These are phyloP conservation scores for Puccinellia tenuiflora DNA, from an alignment of 176 grass and related monocot genomes.

Conservation along the genomic window DNA sequence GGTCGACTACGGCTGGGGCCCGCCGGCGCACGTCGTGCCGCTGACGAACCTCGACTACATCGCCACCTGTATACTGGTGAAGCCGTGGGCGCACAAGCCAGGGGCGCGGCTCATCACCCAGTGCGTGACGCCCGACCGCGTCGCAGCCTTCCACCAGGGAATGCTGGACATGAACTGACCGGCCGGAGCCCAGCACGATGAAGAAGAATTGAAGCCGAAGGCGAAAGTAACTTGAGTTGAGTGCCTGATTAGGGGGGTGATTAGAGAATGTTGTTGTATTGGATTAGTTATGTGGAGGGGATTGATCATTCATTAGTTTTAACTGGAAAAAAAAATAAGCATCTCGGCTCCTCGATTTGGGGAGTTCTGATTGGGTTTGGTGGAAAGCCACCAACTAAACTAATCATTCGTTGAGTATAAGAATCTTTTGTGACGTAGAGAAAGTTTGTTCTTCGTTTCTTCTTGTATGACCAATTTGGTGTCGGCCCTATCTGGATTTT, in stretches of 20 bases:
- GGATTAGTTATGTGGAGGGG: neutral
- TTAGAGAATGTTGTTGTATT: neutral
- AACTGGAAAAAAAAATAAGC: neutral
- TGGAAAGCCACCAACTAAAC: neutral
- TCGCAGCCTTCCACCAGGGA: slow-evolving; percentile 63
- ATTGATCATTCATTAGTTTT: neutral
- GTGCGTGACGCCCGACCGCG: slow-evolving; percentile 65
- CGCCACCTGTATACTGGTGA: slow-evolving; percentile 82
- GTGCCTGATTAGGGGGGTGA: neutral
- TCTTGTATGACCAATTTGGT: too few relatives aligned
- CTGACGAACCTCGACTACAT: slow-evolving; percentile 88
- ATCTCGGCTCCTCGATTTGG: neutral
- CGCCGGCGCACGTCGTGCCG: slow-evolving; percentile 73
- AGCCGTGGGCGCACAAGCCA: slow-evolving; percentile 63
- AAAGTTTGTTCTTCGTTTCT: too few relatives aligned
- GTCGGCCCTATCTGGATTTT: too few relatives aligned
- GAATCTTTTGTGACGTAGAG: too few relatives aligned
- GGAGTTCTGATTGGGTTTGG: neutral
- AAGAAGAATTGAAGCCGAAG: neutral
- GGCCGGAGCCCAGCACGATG: neutral
- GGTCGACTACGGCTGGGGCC: slow-evolving; percentile 90
- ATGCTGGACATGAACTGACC: slow-evolving; percentile 38
- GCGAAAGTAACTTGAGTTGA: neutral
- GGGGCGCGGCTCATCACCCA: slow-evolving; percentile 80
- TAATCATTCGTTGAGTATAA: neutral